phyloP scores from a whole-genome alignment of 1,284 basidiomycete species.

The Pseudozyma thailandica region DNA sequence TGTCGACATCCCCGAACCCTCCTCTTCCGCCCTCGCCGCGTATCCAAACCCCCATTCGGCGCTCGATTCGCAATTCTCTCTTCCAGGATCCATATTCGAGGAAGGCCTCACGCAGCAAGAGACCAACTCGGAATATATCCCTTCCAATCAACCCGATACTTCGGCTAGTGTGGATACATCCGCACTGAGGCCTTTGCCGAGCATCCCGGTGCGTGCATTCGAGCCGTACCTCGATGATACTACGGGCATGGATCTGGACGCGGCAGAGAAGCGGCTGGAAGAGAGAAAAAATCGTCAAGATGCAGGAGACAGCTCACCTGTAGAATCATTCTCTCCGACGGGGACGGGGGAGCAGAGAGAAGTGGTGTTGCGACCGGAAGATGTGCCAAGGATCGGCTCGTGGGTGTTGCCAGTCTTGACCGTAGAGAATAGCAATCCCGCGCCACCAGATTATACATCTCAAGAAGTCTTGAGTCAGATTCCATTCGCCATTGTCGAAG shows the following conservation, averaged over 20 bases:
- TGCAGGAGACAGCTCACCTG: constrained; percentile 19
- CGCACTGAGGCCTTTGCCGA: constrained; percentile 19
- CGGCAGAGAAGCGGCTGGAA: constrained; percentile 9
- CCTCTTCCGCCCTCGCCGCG: constrained; percentile 32
- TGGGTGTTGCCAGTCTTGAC: constrained; percentile 39
- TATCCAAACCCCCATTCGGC: constrained; percentile 13
- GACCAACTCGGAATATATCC: constrained; percentile 23
- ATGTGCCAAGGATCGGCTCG: constrained; percentile 29
- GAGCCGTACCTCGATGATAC: constrained; percentile 42
- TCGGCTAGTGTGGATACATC: not conserved
- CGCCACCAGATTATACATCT: constrained; percentile 15
- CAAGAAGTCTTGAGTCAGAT: constrained; percentile 39
- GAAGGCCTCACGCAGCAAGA: not conserved
- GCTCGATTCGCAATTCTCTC: constrained; percentile 20
- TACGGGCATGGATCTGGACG: constrained; percentile 33
- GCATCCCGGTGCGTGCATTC: constrained; percentile 27
- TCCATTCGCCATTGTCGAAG: constrained; percentile 3
- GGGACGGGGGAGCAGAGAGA: too few relatives aligned
- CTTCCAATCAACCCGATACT: constrained; percentile 15
- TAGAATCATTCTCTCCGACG: constrained; percentile 36
- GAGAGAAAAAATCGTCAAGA: not conserved
- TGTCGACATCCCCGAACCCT: constrained; percentile 30
- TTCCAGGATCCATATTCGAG: constrained; percentile 11
- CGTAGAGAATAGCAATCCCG: constrained; percentile 31
- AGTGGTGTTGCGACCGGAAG: constrained; percentile 10